A percentile compares a stretch with the other conserved stretches of the same genome.
These are phyloP conservation scores for Annona squamosa DNA, from an alignment of 164 flowering plant genomes.

Conservation along the genomic window DNA sequence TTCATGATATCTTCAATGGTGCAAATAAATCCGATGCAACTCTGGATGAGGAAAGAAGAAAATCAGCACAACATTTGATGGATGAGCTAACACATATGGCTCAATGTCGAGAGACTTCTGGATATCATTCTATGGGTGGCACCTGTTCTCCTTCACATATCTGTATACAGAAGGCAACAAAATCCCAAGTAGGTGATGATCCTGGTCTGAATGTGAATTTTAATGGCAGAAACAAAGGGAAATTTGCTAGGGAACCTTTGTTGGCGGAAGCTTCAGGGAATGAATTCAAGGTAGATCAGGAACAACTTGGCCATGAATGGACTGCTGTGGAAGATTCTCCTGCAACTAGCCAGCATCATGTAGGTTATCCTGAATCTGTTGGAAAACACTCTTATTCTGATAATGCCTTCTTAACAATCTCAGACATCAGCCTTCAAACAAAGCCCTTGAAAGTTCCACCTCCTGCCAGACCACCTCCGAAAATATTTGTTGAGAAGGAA, in stretches of 20 bases:
- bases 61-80: constrained; percentile 23
- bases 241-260: constrained; percentile 19
- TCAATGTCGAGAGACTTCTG: constrained; percentile 43
- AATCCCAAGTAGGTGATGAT: constrained; percentile 19
- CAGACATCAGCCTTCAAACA: constrained; percentile 69
- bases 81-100: constrained; percentile 41
- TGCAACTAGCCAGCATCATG: constrained; percentile 1
- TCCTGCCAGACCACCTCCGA: constrained; percentile 79
- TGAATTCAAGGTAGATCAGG: constrained; percentile 15
- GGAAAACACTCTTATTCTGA: constrained; percentile 17
- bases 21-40: constrained; percentile 27
- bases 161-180: constrained; percentile 11
- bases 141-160: constrained; percentile 20
- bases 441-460: constrained; percentile 72
- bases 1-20: constrained; percentile 16
- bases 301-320: constrained; percentile 1
- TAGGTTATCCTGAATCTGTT: constrained; percentile 3
- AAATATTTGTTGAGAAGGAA: constrained; percentile 27
- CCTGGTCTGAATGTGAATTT: constrained; percentile 13
- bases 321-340: not conserved
- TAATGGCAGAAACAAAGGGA: constrained; percentile 19
- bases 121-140: constrained; percentile 40
- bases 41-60: constrained; percentile 30
- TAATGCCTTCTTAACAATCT: constrained; percentile 37
- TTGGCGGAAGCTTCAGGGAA: constrained; percentile 7